Base-by-base conservation (phyloP, 176 grass and related monocot genomes). In the Eragrostis nindensis region DNA sequence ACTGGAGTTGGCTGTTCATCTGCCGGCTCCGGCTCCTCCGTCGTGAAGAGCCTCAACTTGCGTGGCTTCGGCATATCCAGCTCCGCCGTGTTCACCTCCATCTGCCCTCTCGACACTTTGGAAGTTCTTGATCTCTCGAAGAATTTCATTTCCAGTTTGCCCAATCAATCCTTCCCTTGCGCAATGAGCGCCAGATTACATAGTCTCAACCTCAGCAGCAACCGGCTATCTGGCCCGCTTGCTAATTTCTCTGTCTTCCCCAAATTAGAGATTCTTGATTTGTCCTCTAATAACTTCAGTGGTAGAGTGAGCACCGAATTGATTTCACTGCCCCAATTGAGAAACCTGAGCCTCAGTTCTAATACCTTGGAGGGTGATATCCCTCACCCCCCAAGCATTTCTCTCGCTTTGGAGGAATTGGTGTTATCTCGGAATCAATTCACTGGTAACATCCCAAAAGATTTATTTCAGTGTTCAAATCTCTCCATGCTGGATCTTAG, bases 171-270 rank as follows among this genome's bases (percentile, higher is more conserved):
- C n/a, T n/a, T n/a, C n/a, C n/a, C n/a, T n/a, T n/a, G n/a, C n/a
- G n/a, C n/a, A n/a, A n/a, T n/a, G n/a, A n/a, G n/a, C n/a, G n/a
- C n/a, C n/a, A n/a, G n/a, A n/a, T n/a, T n/a, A n/a, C n/a, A n/a
- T n/a, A n/a, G n/a, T n/a, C 88, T 98, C 46, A 91, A 94, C 29
- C 32, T 94, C 1, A 94, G 92, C 74, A 70, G 14, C 53, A 94
- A 86, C 73, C 11, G 0, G 0, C 41, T 98, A 1, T 0, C 0
- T 0, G 7, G 4, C 0, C 10, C 1, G 30, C 50, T 92, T 10
- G 6, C 44, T 29, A 8, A 85, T 83, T 77, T 94, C 7, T 78
- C 70, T 1, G 1, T 6, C 46, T 98, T 94, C n/a, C n/a, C n/a
- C 63, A 2, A 2, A 4, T 45, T 98, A 22, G 54, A 85, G 67